Percentiles rank a stretch among this genome's conserved stretches.
Evolutionary conservation across 2,329 filamentous ascomycete species (phyloP).

Genomic region (Aphanocladium album): DNA sequence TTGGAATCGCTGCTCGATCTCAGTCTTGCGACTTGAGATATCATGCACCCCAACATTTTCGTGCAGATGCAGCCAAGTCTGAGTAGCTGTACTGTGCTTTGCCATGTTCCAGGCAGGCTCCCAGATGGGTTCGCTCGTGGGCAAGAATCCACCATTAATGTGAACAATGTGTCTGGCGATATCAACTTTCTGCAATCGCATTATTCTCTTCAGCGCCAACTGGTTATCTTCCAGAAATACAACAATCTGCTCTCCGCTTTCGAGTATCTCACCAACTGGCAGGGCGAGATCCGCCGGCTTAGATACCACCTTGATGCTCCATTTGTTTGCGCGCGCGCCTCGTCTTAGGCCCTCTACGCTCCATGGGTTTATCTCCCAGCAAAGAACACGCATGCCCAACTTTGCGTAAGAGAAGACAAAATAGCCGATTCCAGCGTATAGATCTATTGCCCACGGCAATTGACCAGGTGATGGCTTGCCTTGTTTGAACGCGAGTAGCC

Average conservation of each 20-base stretch:
- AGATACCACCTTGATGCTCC: slow-evolving; percentile 52
- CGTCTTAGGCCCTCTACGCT: slow-evolving; percentile 76
- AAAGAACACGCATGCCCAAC: slow-evolving; percentile 67
- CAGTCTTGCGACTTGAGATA: slow-evolving; percentile 39
- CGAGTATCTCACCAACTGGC: slow-evolving; percentile 33
- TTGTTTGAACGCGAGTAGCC: slow-evolving; percentile 55
- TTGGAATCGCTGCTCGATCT: slow-evolving; percentile 45
- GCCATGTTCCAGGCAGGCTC: slow-evolving; percentile 43
- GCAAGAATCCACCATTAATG: slow-evolving; percentile 60
- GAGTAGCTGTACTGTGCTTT: slow-evolving; percentile 18
- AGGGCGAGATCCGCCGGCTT: slow-evolving; percentile 32
- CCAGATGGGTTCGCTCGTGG: slow-evolving; percentile 53
- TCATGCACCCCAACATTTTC: slow-evolving; percentile 58
- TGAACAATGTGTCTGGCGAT: slow-evolving; percentile 42
- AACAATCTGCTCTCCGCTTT: slow-evolving; percentile 50
- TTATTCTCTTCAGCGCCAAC: slow-evolving; percentile 41
- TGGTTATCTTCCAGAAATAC: slow-evolving; percentile 67
- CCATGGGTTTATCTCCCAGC: slow-evolving; percentile 90
- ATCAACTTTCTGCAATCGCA: slow-evolving; percentile 31
- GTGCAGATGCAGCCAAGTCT: slow-evolving; percentile 60
- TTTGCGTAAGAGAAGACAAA: slow-evolving; percentile 80
- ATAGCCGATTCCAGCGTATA: slow-evolving; percentile 93
- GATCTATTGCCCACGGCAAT: slow-evolving; percentile 60
- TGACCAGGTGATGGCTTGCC: slow-evolving; percentile 2
- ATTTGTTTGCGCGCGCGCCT: slow-evolving; percentile 66